A percentile compares a stretch with the other conserved stretches of the same genome.
Conservation (phyloP, 2,329 filamentous ascomycete genomes). For the Mycogone perniciosa region DNA sequence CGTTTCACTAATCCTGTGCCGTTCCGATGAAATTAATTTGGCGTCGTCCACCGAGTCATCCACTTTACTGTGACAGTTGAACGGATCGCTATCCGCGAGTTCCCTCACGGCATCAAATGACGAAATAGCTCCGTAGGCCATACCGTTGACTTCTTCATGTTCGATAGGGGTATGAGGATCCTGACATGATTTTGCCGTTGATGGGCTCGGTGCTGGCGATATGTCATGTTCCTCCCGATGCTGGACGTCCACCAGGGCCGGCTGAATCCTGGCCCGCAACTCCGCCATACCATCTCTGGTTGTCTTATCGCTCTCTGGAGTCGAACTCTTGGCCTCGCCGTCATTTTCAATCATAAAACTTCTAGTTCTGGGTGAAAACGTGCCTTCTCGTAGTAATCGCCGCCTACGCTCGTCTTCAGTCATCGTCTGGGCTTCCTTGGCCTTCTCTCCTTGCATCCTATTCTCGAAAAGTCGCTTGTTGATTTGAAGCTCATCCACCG, state of each 20-base stretch:
- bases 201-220: slow-evolving; percentile 15
- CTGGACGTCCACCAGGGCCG: slow-evolving; percentile 19
- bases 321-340: slow-evolving; percentile 16
- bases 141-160: slow-evolving; percentile 40
- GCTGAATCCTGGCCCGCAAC: slow-evolving; percentile 18
- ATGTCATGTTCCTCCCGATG: slow-evolving; percentile 21
- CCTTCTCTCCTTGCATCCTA: slow-evolving; percentile 58
- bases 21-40: slow-evolving; percentile 37
- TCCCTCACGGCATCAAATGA: slow-evolving; percentile 43
- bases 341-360: slow-evolving; percentile 30
- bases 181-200: slow-evolving; percentile 7
- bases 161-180: slow-evolving; percentile 20
- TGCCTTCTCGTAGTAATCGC: slow-evolving; percentile 33
- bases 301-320: slow-evolving; percentile 13
- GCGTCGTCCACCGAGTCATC: slow-evolving; percentile 26
- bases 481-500: slow-evolving; percentile 69
- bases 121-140: slow-evolving; percentile 36
- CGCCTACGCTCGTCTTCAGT: slow-evolving; percentile 34
- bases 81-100: slow-evolving; percentile 45
- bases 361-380: slow-evolving; percentile 40
- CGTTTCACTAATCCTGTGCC: slow-evolving; percentile 54
- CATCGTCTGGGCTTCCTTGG: slow-evolving; percentile 27
- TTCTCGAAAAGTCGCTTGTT: slow-evolving; percentile 72
- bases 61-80: slow-evolving; percentile 29
- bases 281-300: slow-evolving; percentile 18